Conservation (phyloP, 441 rosid species). For the Raphanus hybrid region DNA sequence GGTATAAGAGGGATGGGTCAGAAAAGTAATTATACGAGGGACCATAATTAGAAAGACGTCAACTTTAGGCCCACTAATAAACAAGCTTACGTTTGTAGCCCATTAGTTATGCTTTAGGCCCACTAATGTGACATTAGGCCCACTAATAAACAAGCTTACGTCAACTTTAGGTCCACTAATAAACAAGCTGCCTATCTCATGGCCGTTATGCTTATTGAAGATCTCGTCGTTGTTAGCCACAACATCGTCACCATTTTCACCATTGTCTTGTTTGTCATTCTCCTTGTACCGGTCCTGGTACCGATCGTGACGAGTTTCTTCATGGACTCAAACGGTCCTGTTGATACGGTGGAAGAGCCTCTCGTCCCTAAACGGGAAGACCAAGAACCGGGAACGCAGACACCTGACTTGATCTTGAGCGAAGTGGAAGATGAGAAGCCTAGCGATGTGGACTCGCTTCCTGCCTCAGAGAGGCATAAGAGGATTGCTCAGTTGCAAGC, state of each 20-base stretch:
- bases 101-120: neutral
- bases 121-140: too few relatives aligned
- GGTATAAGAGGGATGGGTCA: neutral
- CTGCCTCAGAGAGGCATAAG: slow-evolving; percentile 82
- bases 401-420: slow-evolving; percentile 64
- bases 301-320: slow-evolving; percentile 65
- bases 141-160: too few relatives aligned
- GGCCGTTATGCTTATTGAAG: slow-evolving; percentile 90
- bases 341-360: slow-evolving; percentile 49
- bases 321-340: slow-evolving; percentile 47
- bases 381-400: slow-evolving; percentile 56
- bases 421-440: slow-evolving; percentile 97
- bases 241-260: slow-evolving; percentile 55
- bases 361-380: slow-evolving; percentile 59
- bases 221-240: slow-evolving; percentile 64
- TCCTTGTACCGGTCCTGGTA: slow-evolving; percentile 68
- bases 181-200: slow-evolving; percentile 91
- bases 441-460: slow-evolving; percentile 80
- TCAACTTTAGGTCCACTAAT: too few relatives aligned
- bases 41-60: neutral
- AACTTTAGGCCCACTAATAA: too few relatives aligned
- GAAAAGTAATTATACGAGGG: neutral
- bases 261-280: slow-evolving; percentile 60
- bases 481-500: slow-evolving; percentile 84
- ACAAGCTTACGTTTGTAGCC: too few relatives aligned